Evolutionary conservation across 805 yeast genomes (phyloP), one percentile per base, ranked within the genome.

Genomic region (Zygosaccharomyces gambellarensis): DNA sequence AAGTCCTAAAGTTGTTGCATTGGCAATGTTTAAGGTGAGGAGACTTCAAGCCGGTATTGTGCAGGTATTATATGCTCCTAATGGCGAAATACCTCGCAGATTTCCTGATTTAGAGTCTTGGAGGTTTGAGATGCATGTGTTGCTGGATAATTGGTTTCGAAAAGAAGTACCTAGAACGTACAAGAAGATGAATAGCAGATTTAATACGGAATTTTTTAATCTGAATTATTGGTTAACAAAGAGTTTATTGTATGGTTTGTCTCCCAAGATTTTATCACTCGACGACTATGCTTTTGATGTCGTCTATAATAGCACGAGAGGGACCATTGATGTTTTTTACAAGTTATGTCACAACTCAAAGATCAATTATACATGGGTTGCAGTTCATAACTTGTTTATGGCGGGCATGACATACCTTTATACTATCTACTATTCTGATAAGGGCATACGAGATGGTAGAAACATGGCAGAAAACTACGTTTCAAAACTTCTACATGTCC

Each of bases 341-440:
- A 78, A 77, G 45, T 68, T 90, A 34, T 78, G 77, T 56, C 65
- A 71, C n/a, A 74, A 74, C 27, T 78, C 78, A 57, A 72, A 79
- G 42, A 76, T 89, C 51, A 88, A 88, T 65, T 90, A 87, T 66
- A 87, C 96, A 0, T 90, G 97, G 97, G 90, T 90, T 1, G 94
- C 95, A 0, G 90, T 88, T 2, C 95, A 89, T 64, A 89, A 88
- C 62, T 71, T 88, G 47, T 88, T 88, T 63, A 84, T 87, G 85
- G 90, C 96, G 0, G 95, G 95, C 0, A 85, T 92, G 25, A 85
- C 96, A 1, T 89, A 81, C 57, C 71, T 90, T 39, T 89, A 86
- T 62, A 78, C 90, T 0, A 73, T 88, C 11, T 89, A 86, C 63
- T 85, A 85, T 63, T 79, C 87, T 32, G 73, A 73, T n/a, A 76